A percentile compares a stretch with the other conserved stretches of the same genome.
Evolutionary conservation across 176 grass and related monocot species (phyloP).

Genomic region (Lolium perenne): DNA sequence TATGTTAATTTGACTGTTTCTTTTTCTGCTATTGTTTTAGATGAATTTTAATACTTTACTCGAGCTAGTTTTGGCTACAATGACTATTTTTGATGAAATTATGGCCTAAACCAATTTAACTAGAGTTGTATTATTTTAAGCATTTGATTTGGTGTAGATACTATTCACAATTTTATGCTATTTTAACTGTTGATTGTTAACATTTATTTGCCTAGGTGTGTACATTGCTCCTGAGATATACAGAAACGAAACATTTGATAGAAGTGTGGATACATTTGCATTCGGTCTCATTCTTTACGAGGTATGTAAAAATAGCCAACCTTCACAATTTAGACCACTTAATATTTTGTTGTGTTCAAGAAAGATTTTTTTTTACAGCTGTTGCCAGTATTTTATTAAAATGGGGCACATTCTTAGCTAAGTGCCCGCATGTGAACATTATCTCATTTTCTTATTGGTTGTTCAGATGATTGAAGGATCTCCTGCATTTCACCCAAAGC

Average conservation of each 20-base stretch:
- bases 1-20: neutral
- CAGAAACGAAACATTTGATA: constrained; percentile 83
- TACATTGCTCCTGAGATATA: constrained; percentile 88
- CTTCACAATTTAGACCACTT: neutral
- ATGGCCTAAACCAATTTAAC: constrained; percentile 7
- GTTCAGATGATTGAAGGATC: constrained; percentile 94
- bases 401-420: neutral
- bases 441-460: constrained; percentile 24
- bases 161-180: neutral
- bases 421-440: neutral
- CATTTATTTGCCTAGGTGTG: constrained; percentile 52
- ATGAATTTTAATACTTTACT: neutral
- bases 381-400: neutral
- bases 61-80: neutral
- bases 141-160: constrained; percentile 10
- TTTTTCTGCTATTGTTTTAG: neutral
- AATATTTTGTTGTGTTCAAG: neutral
- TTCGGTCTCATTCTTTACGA: constrained; percentile 95
- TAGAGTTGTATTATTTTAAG: neutral
- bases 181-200: constrained; percentile 17
- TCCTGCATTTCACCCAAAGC: constrained; percentile 65
- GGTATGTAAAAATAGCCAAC: constrained; percentile 50
- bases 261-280: constrained; percentile 85
- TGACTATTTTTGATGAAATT: neutral
- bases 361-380: neutral